Evolutionary conservation across 805 yeast species (phyloP).

Genomic region (Kazachstania viticola): DNA sequence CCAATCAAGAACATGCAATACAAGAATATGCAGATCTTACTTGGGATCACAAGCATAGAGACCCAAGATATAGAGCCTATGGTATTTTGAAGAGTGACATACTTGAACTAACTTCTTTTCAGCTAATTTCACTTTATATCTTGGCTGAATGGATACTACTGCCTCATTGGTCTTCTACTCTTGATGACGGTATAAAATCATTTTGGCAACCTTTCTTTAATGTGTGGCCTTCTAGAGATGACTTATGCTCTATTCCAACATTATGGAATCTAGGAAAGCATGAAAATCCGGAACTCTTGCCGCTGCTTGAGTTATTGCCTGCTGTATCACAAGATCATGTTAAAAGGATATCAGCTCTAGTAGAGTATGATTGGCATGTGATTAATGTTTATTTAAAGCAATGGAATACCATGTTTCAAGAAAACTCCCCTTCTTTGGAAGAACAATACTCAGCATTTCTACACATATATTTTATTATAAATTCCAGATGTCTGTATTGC

Average conservation of each 20-base stretch:
- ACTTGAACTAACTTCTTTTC: conserved; percentile 42
- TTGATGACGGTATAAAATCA: conserved; percentile 20
- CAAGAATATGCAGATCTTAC: neutral
- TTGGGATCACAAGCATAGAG: conserved; percentile 4
- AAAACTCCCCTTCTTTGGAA: neutral
- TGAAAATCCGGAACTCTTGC: too few species aligned
- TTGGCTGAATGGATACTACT: conserved; percentile 21
- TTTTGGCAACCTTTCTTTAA: conserved; percentile 63
- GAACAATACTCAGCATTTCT: conserved; percentile 26
- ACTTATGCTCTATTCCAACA: conserved; percentile 48
- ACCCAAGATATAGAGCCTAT: conserved; percentile 26
- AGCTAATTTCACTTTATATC: conserved; percentile 39
- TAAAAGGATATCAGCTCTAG: conserved; percentile 31
- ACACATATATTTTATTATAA: conserved; percentile 80
- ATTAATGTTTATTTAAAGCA: conserved; percentile 23
- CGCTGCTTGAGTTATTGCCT: conserved; percentile 36
- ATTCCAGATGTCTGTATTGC: conserved; percentile 84
- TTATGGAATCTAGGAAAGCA: conserved; percentile 38
- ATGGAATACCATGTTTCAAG: conserved; percentile 10
- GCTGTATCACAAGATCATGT: conserved; percentile 30
- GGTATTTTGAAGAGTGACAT: conserved; percentile 27
- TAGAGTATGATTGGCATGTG: conserved; percentile 34
- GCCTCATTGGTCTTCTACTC: conserved; percentile 14
- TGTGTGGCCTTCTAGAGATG: conserved; percentile 46
- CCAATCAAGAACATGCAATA: neutral